phyloP scores from a whole-genome alignment of 2,329 filamentous ascomycete species.

The Dactylellina leptospora region DNA sequence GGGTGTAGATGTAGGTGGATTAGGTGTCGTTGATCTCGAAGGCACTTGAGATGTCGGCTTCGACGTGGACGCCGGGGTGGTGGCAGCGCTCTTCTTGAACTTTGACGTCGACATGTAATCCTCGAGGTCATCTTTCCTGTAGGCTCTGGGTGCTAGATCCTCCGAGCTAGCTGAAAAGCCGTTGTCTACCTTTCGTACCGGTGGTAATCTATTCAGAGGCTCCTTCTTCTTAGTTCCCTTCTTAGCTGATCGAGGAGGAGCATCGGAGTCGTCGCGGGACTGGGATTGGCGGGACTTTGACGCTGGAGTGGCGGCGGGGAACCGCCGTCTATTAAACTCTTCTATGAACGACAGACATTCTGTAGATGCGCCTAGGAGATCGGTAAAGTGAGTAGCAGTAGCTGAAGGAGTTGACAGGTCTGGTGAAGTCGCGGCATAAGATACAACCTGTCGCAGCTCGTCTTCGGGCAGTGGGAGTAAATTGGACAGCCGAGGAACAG shows the following conservation, averaged over 20 bases:
- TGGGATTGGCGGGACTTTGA: constrained; percentile 29
- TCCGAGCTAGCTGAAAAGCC: constrained; percentile 60
- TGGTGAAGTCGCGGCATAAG: constrained; percentile 73
- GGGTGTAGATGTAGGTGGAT: constrained; percentile 11
- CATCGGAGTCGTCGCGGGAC: constrained; percentile 30
- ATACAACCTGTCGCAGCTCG: constrained; percentile 82
- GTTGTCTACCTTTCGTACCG: constrained; percentile 62
- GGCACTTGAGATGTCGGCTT: constrained; percentile 29
- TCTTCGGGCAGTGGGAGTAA: constrained; percentile 86
- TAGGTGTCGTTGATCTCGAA: constrained; percentile 42
- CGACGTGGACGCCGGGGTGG: constrained; percentile 10
- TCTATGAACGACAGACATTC: constrained; percentile 76
- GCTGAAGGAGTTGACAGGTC: constrained; percentile 73
- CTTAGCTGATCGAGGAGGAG: constrained; percentile 34
- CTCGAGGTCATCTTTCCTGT: constrained; percentile 67
- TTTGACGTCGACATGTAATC: constrained; percentile 67
- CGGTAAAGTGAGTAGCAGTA: constrained; percentile 83
- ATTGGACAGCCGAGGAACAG: constrained; percentile 75
- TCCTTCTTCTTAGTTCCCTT: constrained; percentile 61
- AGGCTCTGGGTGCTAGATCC: constrained; percentile 67
- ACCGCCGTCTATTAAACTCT: constrained; percentile 74
- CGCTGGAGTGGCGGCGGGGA: constrained; percentile 54
- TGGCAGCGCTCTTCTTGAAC: constrained; percentile 47
- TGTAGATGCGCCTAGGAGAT: constrained; percentile 85
- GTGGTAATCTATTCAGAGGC: constrained; percentile 62